phyloP scores from a whole-genome alignment of 2,329 filamentous ascomycete species.

The Akanthomyces lecanii region DNA sequence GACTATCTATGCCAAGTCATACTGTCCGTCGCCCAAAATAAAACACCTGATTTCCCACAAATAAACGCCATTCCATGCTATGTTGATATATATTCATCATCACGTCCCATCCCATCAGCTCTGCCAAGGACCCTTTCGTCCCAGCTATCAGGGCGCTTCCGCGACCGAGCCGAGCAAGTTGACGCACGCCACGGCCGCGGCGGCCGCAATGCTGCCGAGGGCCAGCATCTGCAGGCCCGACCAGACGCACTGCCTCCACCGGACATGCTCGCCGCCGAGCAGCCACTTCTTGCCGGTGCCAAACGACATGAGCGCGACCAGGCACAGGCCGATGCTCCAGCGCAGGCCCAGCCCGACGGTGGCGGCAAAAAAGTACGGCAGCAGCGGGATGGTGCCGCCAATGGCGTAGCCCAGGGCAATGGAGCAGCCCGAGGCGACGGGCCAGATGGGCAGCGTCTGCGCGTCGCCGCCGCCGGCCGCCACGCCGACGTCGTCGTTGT shows the following conservation, averaged over 20 bases:
- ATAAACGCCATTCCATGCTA: slow-evolving; percentile 3
- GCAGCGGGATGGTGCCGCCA: slow-evolving; percentile 57
- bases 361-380: slow-evolving; percentile 55
- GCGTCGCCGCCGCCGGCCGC: slow-evolving; percentile 18
- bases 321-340: slow-evolving; percentile 51
- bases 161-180: slow-evolving; percentile 22
- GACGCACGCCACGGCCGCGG: slow-evolving; percentile 29
- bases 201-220: slow-evolving; percentile 31
- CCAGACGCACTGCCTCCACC: slow-evolving; percentile 23
- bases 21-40: neutral
- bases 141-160: neutral
- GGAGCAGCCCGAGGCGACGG: slow-evolving; percentile 50
- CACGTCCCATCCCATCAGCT: neutral
- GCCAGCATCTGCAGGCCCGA: slow-evolving; percentile 34
- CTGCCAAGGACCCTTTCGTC: neutral
- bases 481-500: slow-evolving; percentile 13
- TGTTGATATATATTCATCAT: neutral
- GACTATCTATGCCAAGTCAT: neutral
- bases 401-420: slow-evolving; percentile 59
- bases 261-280: slow-evolving; percentile 23
- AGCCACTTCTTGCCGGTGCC: slow-evolving; percentile 52
- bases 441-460: slow-evolving; percentile 25
- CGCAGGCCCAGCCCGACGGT: slow-evolving; percentile 41
- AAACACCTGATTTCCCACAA: neutral
- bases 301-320: slow-evolving; percentile 51